Conservation (phyloP, 495 filamentous ascomycete species). For the Oidiodendron maius region DNA sequence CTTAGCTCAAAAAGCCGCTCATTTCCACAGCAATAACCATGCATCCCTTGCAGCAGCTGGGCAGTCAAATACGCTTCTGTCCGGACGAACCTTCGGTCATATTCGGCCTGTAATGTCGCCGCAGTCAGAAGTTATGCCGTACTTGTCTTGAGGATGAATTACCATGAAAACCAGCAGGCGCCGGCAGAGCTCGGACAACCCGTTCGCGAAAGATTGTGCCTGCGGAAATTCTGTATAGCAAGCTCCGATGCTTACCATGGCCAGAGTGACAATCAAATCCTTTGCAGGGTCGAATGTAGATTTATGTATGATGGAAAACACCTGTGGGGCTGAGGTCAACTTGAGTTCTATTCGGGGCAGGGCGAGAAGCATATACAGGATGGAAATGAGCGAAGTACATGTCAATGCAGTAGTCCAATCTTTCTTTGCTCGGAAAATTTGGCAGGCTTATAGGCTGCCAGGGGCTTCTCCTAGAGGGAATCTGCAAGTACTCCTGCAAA, state of each 20-base stretch:
- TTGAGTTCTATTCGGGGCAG: neutral
- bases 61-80: neutral
- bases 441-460: neutral
- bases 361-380: neutral
- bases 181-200: neutral
- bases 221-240: neutral
- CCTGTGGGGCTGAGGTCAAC: neutral
- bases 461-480: neutral
- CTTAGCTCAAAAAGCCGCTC: neutral
- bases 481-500: neutral
- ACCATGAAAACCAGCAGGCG: neutral
- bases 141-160: neutral
- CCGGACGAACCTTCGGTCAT: neutral
- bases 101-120: neutral
- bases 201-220: neutral
- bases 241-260: neutral
- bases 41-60: neutral
- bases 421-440: neutral
- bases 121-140: neutral
- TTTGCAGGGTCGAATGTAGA: neutral
- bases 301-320: neutral
- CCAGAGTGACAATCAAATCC: neutral
- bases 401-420: constrained; percentile 2
- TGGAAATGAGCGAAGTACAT: neutral
- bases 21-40: constrained; percentile 1